Base-by-base conservation (phyloP, 768 basidiomycete genomes). In the Sarcodon sp. region DNA sequence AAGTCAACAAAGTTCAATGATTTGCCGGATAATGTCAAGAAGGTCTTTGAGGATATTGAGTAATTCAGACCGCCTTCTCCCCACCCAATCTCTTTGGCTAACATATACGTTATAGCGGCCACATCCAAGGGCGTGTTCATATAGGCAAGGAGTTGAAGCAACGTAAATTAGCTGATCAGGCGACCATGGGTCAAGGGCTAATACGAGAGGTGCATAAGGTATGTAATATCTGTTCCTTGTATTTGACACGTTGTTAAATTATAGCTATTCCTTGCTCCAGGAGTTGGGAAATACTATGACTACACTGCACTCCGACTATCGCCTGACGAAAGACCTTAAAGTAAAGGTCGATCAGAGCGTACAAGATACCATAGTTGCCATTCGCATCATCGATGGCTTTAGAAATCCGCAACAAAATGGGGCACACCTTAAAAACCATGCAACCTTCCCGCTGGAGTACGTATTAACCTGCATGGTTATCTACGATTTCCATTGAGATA, bases 1-100 rank as follows among this genome's bases (percentile, higher is more conserved):
- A 72, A 67, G 49, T 67, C 70, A 0, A 86, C 85, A 0, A 89
- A 87, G 58, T 90, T 87, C 62, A 90, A 89, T 47, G 87, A 90
- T 59, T 63, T 89, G 3, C 79, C 84, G 1, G 86, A 89, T 45
- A 70, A 77, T 2, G 51, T 80, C 16, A 84, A 78, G 63, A 77
- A 64, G 51, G 68, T 63, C 4, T 67, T 90, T 13, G 87, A 88
- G 57, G 59, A 61, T 35, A 74, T 90, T 38, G 87, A 90, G 87
- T 89, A 54, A 50, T 78, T 55, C 31, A 4, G 34, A 35, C 13
- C 16, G 3, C 21, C 15, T 13, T 13, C 39, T 27, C n/a, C 31
- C 41, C 12, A 36, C 6, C 27, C 16, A 18, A 35, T 33, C 12
- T 49, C 13, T 50, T 6, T 35, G 43, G 53, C 55, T 15, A 51